Conservation (phyloP, 108 stramenopile genomes). For the Cyclotella sp. region DNA sequence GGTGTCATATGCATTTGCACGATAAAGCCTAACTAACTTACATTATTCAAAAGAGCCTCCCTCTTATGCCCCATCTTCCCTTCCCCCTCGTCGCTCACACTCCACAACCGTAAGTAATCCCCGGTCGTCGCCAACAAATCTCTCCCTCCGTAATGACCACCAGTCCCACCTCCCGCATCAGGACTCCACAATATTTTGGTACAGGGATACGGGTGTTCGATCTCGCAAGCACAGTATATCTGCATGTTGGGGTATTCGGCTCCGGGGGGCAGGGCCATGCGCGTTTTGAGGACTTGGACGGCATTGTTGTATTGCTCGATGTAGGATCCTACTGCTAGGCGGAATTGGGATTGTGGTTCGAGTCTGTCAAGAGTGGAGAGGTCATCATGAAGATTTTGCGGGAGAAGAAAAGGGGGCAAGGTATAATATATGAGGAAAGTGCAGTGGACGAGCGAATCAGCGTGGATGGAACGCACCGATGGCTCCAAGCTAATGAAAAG, state of each 20-base stretch:
- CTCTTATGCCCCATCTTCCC: constrained; percentile 66
- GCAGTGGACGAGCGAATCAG: not conserved
- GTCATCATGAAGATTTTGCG: not conserved
- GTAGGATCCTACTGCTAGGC: constrained; percentile 95
- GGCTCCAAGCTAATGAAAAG: constrained; percentile 93
- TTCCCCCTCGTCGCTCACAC: constrained; percentile 54
- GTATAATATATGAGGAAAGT: not conserved
- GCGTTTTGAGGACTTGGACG: constrained; percentile 78
- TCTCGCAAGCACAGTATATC: constrained; percentile 76
- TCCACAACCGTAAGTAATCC: constrained; percentile 97
- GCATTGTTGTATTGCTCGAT: constrained; percentile 98
- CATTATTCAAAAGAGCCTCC: constrained; percentile 92
- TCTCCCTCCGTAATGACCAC: constrained; percentile 41
- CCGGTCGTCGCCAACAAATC: constrained; percentile 98
- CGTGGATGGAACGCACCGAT: constrained; percentile 57
- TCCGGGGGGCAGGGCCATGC: constrained; percentile 33
- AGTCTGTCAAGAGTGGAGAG: constrained; percentile 33
- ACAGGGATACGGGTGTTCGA: constrained; percentile 96
- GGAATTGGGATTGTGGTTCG: constrained; percentile 81
- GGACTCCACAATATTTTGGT: constrained; percentile 94
- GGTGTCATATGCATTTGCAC: not conserved
- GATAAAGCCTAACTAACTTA: constrained; percentile 9
- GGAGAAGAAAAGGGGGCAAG: constrained; percentile 12
- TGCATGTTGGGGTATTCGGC: constrained; percentile 36
- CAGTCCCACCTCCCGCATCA: constrained; percentile 28